Evolutionary conservation across 2,329 filamentous ascomycete species (phyloP).

Genomic region (Microascus cirrosus): DNA sequence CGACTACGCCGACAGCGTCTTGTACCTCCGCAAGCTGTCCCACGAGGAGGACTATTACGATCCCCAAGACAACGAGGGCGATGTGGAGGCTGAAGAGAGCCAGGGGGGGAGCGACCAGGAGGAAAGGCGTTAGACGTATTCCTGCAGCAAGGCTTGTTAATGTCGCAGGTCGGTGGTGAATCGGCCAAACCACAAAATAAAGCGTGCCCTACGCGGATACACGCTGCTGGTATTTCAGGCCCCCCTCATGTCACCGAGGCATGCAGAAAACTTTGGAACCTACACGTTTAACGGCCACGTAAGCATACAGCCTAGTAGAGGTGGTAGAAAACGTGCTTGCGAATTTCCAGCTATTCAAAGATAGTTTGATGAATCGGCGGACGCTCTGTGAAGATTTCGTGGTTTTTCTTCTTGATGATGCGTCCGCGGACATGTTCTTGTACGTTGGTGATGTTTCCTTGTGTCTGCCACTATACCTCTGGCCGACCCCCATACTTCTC

Average conservation of each 20-base stretch:
- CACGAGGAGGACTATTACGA: background rate
- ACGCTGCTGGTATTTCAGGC: background rate
- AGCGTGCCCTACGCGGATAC: background rate
- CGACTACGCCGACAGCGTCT: background rate
- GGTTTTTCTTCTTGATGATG: background rate
- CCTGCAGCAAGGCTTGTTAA: background rate
- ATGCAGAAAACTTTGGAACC: background rate
- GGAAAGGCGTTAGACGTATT: too few relatives aligned
- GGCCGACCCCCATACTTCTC: background rate
- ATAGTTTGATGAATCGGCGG: background rate
- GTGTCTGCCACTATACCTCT: background rate
- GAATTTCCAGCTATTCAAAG: background rate
- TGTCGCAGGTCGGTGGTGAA: background rate
- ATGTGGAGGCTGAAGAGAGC: background rate
- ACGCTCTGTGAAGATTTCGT: background rate
- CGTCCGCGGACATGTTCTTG: background rate
- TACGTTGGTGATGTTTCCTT: background rate
- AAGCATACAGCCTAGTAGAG: background rate
- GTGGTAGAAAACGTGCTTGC: background rate
- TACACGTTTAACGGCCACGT: background rate
- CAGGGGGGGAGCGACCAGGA: background rate
- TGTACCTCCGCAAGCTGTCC: background rate
- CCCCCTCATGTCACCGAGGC: background rate
- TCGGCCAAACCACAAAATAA: background rate
- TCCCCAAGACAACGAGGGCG: background rate